These are phyloP conservation scores for Zopfia rhizophila DNA, from an alignment of 2,329 filamentous ascomycete genomes.

Conservation along the genomic window DNA sequence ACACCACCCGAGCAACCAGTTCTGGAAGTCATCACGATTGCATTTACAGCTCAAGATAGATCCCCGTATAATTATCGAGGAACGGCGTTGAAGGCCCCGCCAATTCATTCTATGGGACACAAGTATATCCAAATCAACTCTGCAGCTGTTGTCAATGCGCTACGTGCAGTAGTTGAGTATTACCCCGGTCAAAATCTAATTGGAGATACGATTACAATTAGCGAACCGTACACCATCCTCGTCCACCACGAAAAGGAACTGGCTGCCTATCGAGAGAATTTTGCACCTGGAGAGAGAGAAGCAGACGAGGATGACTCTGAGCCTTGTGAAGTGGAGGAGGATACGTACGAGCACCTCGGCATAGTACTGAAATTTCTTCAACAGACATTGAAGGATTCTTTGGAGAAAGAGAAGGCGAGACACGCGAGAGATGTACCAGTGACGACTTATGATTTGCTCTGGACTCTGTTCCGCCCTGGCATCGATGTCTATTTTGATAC, in stretches of 20 bases:
- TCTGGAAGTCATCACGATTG: slow-evolving; percentile 19
- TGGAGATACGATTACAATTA: slow-evolving; percentile 16
- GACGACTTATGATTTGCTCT: slow-evolving; percentile 17
- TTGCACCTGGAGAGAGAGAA: slow-evolving; percentile 10
- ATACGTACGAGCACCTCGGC: slow-evolving; percentile 24
- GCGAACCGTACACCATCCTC: slow-evolving; percentile 21
- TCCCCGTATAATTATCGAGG: slow-evolving; percentile 14
- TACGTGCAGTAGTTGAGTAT: slow-evolving; percentile 22
- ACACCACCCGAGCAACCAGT: slow-evolving; percentile 18
- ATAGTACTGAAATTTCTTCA: slow-evolving; percentile 22
- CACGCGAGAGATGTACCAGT: slow-evolving; percentile 8
- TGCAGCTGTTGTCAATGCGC: slow-evolving; percentile 20
- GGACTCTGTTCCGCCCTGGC: slow-evolving; percentile 23
- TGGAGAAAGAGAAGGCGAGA: slow-evolving; percentile 17
- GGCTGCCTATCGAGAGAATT: slow-evolving; percentile 18
- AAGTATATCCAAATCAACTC: slow-evolving; percentile 23
- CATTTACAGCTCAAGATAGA: slow-evolving; percentile 19
- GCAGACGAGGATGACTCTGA: background rate
- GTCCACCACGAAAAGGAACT: slow-evolving; percentile 25
- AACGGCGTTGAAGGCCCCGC: slow-evolving; percentile 13
- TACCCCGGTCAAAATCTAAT: slow-evolving; percentile 22
- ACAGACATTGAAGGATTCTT: slow-evolving; percentile 13
- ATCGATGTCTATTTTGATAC: slow-evolving; percentile 20
- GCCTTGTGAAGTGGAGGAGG: slow-evolving; percentile 10
- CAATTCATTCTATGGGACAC: slow-evolving; percentile 21